Evolutionary conservation across 176 grass and related monocot genomes (phyloP).

Genomic region (Aechmea fasciata): DNA sequence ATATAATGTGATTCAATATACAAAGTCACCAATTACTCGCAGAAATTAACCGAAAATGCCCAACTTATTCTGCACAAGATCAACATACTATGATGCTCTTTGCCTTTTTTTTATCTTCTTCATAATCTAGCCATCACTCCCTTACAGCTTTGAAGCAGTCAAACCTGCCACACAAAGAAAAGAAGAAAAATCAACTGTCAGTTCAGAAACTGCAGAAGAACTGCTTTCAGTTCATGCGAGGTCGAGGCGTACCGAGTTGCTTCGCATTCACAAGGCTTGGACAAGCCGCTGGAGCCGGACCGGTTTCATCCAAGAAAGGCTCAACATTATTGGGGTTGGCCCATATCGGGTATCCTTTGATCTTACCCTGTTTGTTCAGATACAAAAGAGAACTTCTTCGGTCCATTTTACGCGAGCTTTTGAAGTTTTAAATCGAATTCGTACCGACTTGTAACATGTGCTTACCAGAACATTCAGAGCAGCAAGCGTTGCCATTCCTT

Average conservation of each 20-base stretch:
- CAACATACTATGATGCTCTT: constrained; percentile 8
- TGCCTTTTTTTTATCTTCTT: background rate
- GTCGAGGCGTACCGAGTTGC: constrained; percentile 44
- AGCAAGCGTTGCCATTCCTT: constrained; percentile 86
- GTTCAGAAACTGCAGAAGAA: background rate
- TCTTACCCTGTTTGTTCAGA: constrained; percentile 40
- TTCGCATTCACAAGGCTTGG: constrained; percentile 91
- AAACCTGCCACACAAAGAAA: constrained; percentile 32
- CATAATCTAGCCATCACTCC: constrained; percentile 6
- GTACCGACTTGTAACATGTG: background rate
- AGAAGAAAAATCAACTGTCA: background rate
- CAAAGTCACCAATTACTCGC: too few species aligned
- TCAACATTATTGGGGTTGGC: constrained; percentile 58
- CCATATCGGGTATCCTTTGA: constrained; percentile 83
- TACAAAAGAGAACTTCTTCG: background rate
- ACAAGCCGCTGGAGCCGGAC: constrained; percentile 44
- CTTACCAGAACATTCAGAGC: constrained; percentile 93
- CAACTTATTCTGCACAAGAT: background rate
- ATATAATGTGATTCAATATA: too few species aligned
- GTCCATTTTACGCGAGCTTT: too few species aligned
- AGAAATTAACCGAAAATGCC: background rate
- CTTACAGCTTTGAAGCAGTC: constrained; percentile 56
- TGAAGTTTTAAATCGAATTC: too few species aligned
- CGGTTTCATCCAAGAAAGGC: constrained; percentile 57
- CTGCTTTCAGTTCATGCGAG: background rate